A percentile compares a stretch with the other conserved stretches of the same genome.
Conservation (phyloP, 2,329 filamentous ascomycete genomes). For the Fulvia fulva region DNA sequence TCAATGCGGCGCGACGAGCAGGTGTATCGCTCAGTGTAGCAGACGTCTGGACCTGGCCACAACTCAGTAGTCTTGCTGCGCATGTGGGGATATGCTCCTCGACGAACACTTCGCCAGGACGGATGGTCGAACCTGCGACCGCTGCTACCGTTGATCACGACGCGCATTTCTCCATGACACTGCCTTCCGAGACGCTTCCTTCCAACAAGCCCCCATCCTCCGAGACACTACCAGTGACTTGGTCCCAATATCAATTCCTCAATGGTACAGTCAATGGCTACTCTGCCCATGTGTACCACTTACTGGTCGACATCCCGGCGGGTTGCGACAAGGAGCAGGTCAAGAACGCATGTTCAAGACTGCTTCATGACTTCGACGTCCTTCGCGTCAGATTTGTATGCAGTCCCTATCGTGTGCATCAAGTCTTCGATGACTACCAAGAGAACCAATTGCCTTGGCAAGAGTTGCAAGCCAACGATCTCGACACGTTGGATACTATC, state of each 20-base stretch:
- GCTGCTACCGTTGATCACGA: too few relatives aligned
- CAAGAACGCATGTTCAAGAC: conserved; percentile 51
- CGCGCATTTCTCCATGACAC: too few relatives aligned
- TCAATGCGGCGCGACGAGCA: conserved; percentile 35
- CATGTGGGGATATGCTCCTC: background rate
- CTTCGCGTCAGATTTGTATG: conserved; percentile 2
- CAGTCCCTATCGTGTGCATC: background rate
- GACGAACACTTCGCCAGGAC: background rate
- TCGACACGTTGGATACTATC: background rate
- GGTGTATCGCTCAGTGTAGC: conserved; percentile 31
- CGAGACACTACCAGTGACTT: conserved; percentile 43
- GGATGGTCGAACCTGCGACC: too few relatives aligned
- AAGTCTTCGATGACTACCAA: background rate
- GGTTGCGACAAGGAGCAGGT: conserved; percentile 45
- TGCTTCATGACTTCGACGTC: conserved; percentile 29
- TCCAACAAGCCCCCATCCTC: too few relatives aligned
- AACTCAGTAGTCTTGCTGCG: background rate
- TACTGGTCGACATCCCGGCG: conserved; percentile 44
- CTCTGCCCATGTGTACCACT: conserved; percentile 44
- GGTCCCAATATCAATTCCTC: conserved; percentile 8
- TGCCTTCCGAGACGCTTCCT: conserved; percentile 45
- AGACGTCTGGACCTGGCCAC: background rate
- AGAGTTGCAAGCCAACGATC: background rate
- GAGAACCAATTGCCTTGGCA: background rate
- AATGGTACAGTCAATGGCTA: conserved; percentile 14